Percentiles rank a stretch among this genome's conserved stretches.
These are phyloP conservation scores for Acanthamoeba royreba DNA, from an alignment of 208 protist species.

Conservation along the genomic window DNA sequence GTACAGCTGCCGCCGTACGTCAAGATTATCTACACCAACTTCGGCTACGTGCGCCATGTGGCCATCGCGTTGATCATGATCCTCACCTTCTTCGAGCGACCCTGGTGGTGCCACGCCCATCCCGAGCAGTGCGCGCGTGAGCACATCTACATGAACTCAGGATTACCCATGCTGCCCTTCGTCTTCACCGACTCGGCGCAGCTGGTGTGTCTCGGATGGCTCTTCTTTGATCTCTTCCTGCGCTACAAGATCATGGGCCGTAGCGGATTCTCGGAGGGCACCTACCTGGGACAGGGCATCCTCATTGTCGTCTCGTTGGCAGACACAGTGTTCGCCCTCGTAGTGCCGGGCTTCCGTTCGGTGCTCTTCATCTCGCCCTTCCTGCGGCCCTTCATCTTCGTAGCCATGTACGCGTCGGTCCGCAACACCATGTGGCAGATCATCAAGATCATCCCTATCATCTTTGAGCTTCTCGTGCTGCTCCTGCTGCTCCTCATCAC, in stretches of 20 bases:
- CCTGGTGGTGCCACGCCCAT: neutral
- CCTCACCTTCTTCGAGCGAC: neutral
- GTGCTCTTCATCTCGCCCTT: neutral
- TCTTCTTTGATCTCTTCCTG: neutral
- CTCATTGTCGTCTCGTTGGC: neutral
- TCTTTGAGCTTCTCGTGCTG: conserved; percentile 1
- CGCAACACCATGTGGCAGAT: neutral
- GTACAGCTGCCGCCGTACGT: neutral
- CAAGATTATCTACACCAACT: conserved; percentile 8
- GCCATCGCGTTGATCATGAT: neutral
- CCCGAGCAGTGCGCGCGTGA: neutral
- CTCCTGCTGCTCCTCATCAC: neutral
- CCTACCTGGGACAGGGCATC: neutral
- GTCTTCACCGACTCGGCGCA: neutral
- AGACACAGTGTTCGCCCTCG: neutral
- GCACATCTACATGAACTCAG: neutral
- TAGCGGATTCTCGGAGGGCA: neutral
- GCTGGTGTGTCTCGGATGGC: neutral
- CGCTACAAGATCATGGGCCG: neutral
- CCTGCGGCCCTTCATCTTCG: neutral
- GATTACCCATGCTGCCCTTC: neutral
- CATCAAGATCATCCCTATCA: conserved; percentile 8
- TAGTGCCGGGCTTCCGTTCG: neutral
- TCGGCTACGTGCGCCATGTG: neutral
- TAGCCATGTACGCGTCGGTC: neutral